These are phyloP conservation scores for Tricholoma flavovirens DNA, from an alignment of 768 basidiomycete species.

Conservation along the genomic window DNA sequence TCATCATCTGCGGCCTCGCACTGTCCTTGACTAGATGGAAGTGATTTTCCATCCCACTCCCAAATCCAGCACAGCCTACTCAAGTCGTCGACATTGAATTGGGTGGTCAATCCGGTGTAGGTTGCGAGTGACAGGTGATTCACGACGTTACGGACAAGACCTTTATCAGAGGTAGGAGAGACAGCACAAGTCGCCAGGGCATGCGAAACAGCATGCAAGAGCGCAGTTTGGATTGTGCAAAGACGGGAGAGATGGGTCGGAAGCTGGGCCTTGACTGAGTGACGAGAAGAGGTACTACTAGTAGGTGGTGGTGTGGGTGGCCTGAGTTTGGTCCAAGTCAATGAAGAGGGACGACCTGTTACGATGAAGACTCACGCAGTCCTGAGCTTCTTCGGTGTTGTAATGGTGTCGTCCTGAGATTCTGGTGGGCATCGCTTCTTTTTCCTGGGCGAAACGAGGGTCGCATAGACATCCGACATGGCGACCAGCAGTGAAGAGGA, in stretches of 20 bases:
- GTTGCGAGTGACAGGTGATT: constrained; percentile 69
- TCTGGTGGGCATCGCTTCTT: constrained; percentile 47
- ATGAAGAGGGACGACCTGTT: neutral
- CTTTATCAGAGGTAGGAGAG: constrained; percentile 70
- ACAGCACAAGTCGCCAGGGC: constrained; percentile 79
- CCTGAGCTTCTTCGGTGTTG: constrained; percentile 69
- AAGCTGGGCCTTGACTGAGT: constrained; percentile 27
- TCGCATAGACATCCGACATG: constrained; percentile 61
- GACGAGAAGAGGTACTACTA: constrained; percentile 37
- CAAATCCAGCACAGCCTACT: constrained; percentile 80
- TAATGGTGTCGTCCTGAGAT: constrained; percentile 46
- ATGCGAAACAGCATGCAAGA: constrained; percentile 81
- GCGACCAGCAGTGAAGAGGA: neutral
- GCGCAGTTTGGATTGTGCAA: constrained; percentile 54
- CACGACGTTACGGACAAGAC: constrained; percentile 70
- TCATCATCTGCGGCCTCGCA: constrained; percentile 36
- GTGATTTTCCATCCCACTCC: constrained; percentile 70
- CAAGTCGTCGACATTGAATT: constrained; percentile 65
- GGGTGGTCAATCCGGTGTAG: constrained; percentile 59
- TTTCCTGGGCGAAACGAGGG: constrained; percentile 62
- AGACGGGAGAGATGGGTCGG: constrained; percentile 60
- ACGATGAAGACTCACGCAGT: constrained; percentile 36
- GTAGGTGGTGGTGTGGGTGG: constrained; percentile 56
- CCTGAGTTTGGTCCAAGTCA: constrained; percentile 24
- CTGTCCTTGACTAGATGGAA: constrained; percentile 21